These are phyloP conservation scores for Tylopilus felleus DNA, from an alignment of 768 basidiomycete species.

Conservation along the genomic window DNA sequence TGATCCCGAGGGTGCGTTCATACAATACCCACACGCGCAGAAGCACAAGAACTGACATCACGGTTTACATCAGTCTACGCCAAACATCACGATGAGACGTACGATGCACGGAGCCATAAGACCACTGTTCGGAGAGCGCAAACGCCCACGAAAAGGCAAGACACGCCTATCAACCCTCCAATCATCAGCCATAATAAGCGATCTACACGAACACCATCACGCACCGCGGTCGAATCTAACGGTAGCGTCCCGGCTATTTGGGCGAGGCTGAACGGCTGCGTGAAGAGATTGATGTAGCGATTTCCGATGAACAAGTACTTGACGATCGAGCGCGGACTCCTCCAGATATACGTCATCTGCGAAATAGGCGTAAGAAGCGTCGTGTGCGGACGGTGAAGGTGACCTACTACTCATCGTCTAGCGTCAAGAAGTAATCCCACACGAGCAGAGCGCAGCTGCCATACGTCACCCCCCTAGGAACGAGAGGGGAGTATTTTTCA, in stretches of 20 bases:
- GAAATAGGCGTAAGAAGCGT: neutral
- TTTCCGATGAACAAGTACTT: constrained; percentile 3
- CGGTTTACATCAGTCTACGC: neutral
- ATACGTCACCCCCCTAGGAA: neutral
- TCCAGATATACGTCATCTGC: neutral
- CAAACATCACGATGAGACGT: neutral
- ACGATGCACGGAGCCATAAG: neutral
- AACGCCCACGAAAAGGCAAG: neutral
- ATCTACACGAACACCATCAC: neutral
- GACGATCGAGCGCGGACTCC: neutral
- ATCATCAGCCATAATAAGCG: neutral
- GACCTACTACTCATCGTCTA: constrained; percentile 4
- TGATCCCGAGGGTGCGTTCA: neutral
- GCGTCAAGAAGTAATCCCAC: constrained; percentile 6
- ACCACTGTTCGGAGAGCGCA: neutral
- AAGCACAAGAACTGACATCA: neutral
- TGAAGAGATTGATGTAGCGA: constrained; percentile 2
- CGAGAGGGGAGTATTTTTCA: neutral
- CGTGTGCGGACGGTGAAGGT: neutral
- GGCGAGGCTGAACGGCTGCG: neutral
- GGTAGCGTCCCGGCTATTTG: neutral
- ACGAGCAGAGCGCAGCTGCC: neutral
- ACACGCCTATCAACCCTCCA: neutral
- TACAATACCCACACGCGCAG: constrained; percentile 2
- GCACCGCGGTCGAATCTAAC: neutral